Base-by-base conservation (phyloP, 176 grass and related monocot species). In the Ananas comosus region DNA sequence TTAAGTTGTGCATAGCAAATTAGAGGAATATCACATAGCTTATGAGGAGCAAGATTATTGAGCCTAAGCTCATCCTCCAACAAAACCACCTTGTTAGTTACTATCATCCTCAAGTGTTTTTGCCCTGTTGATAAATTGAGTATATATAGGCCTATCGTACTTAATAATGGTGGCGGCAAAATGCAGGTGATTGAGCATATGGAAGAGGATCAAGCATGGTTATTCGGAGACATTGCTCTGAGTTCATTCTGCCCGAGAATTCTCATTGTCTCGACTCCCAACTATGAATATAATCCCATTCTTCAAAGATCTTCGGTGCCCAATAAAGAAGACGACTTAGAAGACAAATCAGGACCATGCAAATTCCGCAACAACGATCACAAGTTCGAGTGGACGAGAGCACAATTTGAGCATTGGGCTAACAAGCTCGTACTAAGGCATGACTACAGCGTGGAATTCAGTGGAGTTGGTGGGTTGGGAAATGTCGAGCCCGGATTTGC, bases 311-410 rank as follows among this genome's bases (percentile, higher is more conserved):
- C 86, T 22, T 70, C 83, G 78, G 49, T 81, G 51, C 83, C 78
- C 27, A 91, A 81, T 64, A 96, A 91, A 63, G 84, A 96, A 50
- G 91, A 90, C 3, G 84, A 96, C 10, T 63, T 68, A 12, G 89
- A 83, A 66, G 86, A 90, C 71, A 83, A 71, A 14, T 4, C 72
- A 1, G 83, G 82, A 28, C 81, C 89, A 33, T 96, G 86, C 83
- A 96, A 90, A 78, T 92, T 96, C 48, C 78, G 89, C 12, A 96
- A 96, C 63, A 83, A 92, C 53, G 93, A 96, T 67, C 93, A 96
- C 79, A 92, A 92, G 74, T 96, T 96, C 0, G 93, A 96, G 64
- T 96, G 93, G 93, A 96, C 93, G 27, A 85, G 93, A 78, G 68
- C 53, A 12, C 93, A 92, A 23, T 96, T 96, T 73, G 76, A 96